Conservation (phyloP, 495 filamentous ascomycete genomes). For the Chaetomidium leptoderma region DNA sequence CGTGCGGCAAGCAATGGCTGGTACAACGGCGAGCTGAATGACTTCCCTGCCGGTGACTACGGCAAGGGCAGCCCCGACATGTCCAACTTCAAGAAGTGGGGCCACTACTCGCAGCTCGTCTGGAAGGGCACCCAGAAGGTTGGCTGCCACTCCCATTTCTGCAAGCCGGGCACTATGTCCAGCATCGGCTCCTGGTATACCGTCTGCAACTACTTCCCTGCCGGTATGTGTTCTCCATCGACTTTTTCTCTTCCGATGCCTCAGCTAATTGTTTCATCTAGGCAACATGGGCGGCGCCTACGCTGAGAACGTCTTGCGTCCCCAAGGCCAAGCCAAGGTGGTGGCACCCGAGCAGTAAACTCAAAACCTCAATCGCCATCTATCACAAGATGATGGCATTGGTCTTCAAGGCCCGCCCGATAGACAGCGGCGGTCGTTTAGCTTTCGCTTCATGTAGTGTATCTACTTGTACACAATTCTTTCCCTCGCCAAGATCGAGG, state of each 20-base stretch:
- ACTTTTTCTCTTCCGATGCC: not conserved
- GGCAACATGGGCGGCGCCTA: slow-evolving; percentile 68
- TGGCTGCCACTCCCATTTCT: slow-evolving; percentile 66
- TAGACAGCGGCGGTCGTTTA: slow-evolving; percentile 17
- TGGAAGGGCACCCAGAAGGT: slow-evolving; percentile 70
- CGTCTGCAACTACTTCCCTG: slow-evolving; percentile 84
- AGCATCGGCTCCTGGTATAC: slow-evolving; percentile 52
- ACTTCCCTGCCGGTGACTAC: slow-evolving; percentile 38
- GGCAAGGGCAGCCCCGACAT: slow-evolving; percentile 48
- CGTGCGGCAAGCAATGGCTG: slow-evolving; percentile 68
- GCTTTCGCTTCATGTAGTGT: slow-evolving; percentile 36
- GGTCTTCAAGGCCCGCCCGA: slow-evolving; percentile 4
- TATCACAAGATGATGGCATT: not conserved
- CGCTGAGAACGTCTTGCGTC: slow-evolving; percentile 55
- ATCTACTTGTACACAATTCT: slow-evolving; percentile 24
- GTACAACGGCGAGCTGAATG: slow-evolving; percentile 73
- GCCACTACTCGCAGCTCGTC: slow-evolving; percentile 87
- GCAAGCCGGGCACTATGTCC: slow-evolving; percentile 45
- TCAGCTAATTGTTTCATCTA: slow-evolving; percentile 34
- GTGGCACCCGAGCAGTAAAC: not conserved
- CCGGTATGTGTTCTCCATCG: slow-evolving; percentile 46
- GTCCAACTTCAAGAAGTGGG: slow-evolving; percentile 63
- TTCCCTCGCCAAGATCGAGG: slow-evolving; percentile 13
- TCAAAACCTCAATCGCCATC: not conserved
- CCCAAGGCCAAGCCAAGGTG: slow-evolving; percentile 39